phyloP scores from a whole-genome alignment of 2,329 filamentous ascomycete genomes.

The Myriosclerotinia scirpicola region DNA sequence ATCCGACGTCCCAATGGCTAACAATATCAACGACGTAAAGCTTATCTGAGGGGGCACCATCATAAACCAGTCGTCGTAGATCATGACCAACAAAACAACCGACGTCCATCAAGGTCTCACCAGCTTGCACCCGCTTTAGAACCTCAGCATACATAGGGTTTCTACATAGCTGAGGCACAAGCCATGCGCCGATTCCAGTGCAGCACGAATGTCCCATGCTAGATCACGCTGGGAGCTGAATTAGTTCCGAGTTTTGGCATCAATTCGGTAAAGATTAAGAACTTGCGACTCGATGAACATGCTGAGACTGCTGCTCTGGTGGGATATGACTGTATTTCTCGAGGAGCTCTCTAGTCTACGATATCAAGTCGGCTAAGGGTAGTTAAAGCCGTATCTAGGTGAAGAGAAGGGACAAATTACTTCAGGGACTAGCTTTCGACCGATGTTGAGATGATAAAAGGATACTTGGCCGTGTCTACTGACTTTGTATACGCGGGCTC shows the following conservation, averaged over 20 bases:
- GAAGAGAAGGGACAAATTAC: background rate
- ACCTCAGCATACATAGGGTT: constrained; percentile 26
- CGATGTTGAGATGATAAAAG: constrained; percentile 13
- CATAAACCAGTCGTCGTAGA: constrained; percentile 41
- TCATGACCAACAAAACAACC: constrained; percentile 45
- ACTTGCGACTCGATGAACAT: constrained; percentile 15
- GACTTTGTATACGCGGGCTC: constrained; percentile 5
- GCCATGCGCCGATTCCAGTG: constrained; percentile 31
- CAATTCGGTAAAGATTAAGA: no score
- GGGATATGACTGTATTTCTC: constrained; percentile 12
- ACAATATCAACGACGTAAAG: constrained; percentile 40
- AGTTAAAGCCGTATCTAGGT: no score
- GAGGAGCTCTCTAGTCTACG: constrained; percentile 6
- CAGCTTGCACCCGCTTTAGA: constrained; percentile 25
- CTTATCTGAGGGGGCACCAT: constrained; percentile 40
- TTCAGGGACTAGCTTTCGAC: constrained; percentile 1
- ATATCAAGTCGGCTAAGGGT: background rate
- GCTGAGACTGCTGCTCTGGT: background rate
- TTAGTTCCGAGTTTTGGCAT: background rate
- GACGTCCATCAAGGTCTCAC: constrained; percentile 27
- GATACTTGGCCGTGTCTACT: constrained; percentile 11
- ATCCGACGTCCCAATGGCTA: constrained; percentile 41
- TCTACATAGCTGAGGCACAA: constrained; percentile 26
- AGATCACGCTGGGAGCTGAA: constrained; percentile 24
- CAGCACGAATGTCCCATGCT: constrained; percentile 30